Base-by-base conservation (phyloP, 176 grass and related monocot species). In the Rhynchospora pubera region DNA sequence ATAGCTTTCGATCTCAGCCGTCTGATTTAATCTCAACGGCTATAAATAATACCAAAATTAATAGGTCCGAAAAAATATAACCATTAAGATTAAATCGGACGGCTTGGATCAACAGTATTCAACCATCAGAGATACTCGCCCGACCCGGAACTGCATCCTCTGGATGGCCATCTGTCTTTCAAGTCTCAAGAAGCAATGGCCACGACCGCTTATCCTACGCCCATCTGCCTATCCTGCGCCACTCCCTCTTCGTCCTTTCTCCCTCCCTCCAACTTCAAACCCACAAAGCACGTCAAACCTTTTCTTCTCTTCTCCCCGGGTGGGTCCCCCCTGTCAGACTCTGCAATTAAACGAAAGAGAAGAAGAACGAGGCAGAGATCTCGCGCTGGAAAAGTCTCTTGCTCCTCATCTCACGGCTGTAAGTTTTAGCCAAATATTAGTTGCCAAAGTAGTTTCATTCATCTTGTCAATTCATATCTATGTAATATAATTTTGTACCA, bases 401-500 rank as follows among this genome's bases (percentile, higher is more conserved):
- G 58, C 62, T 64, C 60, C 79, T 46, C 28, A 5, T 82, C 21
- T 18, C 12, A 62, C 79, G 45, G 44, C 79, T 11, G 79, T 82
- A 64, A 82, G 79, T 66, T 34, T 39, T n/a, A n/a, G n/a, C n/a
- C n/a, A n/a, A n/a, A n/a, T n/a, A n/a, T n/a, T n/a, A n/a, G n/a
- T n/a, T n/a, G n/a, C n/a, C n/a, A n/a, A n/a, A n/a, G n/a, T n/a
- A n/a, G n/a, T n/a, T n/a, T n/a, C n/a, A n/a, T n/a, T n/a, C n/a
- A n/a, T n/a, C n/a, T n/a, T n/a, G n/a, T n/a, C n/a, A n/a, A n/a
- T n/a, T n/a, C n/a, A n/a, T n/a, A n/a, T n/a, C n/a, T n/a, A n/a
- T n/a, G n/a, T n/a, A n/a, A n/a, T n/a, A n/a, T n/a, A n/a, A 14
- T 8, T 85, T 70, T 85, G 85, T 26, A 84, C 85, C 87, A 98